phyloP scores from a whole-genome alignment of 2,329 filamentous ascomycete species.

The Fusarium metavorans region DNA sequence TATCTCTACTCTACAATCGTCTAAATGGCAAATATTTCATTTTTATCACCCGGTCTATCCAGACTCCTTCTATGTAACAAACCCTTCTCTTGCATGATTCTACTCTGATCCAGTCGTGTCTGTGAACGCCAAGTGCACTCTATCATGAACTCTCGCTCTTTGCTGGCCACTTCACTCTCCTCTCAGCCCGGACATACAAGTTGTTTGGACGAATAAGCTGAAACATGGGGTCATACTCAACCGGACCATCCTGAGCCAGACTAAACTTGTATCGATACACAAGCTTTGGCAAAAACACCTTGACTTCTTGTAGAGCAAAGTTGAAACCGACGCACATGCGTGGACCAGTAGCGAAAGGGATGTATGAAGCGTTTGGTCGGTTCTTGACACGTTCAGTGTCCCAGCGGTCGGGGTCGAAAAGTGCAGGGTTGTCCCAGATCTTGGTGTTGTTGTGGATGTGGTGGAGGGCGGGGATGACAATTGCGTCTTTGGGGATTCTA shows the following conservation, averaged over 20 bases:
- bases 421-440: slow-evolving; percentile 68
- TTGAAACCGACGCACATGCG: slow-evolving; percentile 74
- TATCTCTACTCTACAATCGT: background rate
- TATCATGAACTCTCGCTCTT: slow-evolving; percentile 14
- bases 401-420: slow-evolving; percentile 72
- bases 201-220: slow-evolving; percentile 68
- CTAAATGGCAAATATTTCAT: background rate
- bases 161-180: slow-evolving; percentile 61
- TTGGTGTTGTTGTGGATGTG: slow-evolving; percentile 65
- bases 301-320: slow-evolving; percentile 71
- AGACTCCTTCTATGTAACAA: background rate
- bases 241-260: slow-evolving; percentile 60
- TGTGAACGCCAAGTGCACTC: background rate
- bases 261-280: slow-evolving; percentile 69
- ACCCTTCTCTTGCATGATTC: background rate
- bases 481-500: slow-evolving; percentile 61
- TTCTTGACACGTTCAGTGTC: slow-evolving; percentile 65
- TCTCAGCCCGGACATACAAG: slow-evolving; percentile 63
- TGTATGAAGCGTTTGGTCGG: slow-evolving; percentile 63
- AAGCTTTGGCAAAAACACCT: slow-evolving; percentile 69
- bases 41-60: background rate
- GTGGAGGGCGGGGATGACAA: slow-evolving; percentile 66
- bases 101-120: background rate
- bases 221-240: slow-evolving; percentile 71
- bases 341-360: slow-evolving; percentile 69